These are phyloP conservation scores for Lachnellula arida DNA, from an alignment of 2,329 filamentous ascomycete species.

Conservation along the genomic window DNA sequence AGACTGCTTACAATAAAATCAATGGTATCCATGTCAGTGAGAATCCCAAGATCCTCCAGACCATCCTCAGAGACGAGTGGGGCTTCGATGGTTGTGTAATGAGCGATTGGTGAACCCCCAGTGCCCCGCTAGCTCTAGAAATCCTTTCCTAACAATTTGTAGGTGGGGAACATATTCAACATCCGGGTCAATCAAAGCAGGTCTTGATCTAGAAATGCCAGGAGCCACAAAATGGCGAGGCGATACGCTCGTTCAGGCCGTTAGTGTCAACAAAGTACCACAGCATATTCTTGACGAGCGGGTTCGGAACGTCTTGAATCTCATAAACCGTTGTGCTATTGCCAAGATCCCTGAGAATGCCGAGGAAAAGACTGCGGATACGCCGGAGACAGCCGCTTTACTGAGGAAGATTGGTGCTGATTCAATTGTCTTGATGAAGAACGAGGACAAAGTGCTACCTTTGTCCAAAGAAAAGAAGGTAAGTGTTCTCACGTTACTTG, in stretches of 20 bases:
- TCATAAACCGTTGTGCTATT: slow-evolving; percentile 34
- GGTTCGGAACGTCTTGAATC: slow-evolving; percentile 25
- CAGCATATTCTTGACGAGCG: slow-evolving; percentile 24
- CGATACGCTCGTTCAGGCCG: slow-evolving; percentile 21
- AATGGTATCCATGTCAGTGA: slow-evolving; percentile 42
- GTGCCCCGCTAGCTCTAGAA: not conserved
- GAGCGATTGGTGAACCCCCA: slow-evolving; percentile 41
- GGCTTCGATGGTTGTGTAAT: slow-evolving; percentile 42
- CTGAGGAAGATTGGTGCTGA: slow-evolving; percentile 54
- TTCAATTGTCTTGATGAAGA: slow-evolving; percentile 62
- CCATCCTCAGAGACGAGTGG: slow-evolving; percentile 41
- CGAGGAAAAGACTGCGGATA: slow-evolving; percentile 26
- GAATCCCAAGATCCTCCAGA: slow-evolving; percentile 36
- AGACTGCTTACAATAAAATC: slow-evolving; percentile 42
- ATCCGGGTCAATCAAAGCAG: slow-evolving; percentile 45
- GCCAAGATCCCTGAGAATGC: slow-evolving; percentile 25
- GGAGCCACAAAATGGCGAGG: slow-evolving; percentile 38
- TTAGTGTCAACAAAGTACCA: slow-evolving; percentile 22
- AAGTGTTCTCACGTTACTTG: not conserved
- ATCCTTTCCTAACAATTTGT: not conserved
- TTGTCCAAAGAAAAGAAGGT: slow-evolving; percentile 54
- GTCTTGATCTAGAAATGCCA: slow-evolving; percentile 57
- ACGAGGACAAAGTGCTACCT: slow-evolving; percentile 52
- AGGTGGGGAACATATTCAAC: slow-evolving; percentile 50
- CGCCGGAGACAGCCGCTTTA: slow-evolving; percentile 36